Conservation (phyloP, 257 asterid genomes). For the Salvia splendens region DNA sequence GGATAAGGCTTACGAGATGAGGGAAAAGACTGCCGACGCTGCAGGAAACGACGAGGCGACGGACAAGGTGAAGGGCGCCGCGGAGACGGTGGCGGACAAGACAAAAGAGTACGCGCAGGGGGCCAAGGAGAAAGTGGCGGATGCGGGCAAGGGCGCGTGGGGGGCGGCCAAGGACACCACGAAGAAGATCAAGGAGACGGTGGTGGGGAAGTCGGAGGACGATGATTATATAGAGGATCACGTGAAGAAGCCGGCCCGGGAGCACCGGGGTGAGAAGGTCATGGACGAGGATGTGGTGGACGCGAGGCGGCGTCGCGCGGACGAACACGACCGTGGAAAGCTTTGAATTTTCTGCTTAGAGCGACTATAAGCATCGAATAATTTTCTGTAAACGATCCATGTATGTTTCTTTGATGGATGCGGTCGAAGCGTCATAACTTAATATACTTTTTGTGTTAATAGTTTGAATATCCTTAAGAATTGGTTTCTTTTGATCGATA, state of each 20-base stretch:
- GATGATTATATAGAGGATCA: constrained; percentile 54
- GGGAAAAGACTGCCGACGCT: constrained; percentile 39
- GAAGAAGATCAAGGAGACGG: constrained; percentile 61
- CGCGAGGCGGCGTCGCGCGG: constrained; percentile 31
- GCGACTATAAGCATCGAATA: background rate
- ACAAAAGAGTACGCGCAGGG: constrained; percentile 38
- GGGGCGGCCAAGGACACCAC: constrained; percentile 54
- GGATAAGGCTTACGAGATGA: constrained; percentile 39
- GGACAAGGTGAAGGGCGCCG: constrained; percentile 40
- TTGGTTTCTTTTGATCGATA: too few species aligned
- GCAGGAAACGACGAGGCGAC: constrained; percentile 35
- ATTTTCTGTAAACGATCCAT: background rate
- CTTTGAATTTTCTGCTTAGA: constrained; percentile 19
- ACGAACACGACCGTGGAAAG: constrained; percentile 15
- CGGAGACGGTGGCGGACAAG: constrained; percentile 38
- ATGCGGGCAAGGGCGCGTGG: constrained; percentile 46
- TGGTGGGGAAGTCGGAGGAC: constrained; percentile 56
- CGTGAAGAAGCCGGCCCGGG: constrained; percentile 40
- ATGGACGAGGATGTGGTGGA: constrained; percentile 56
- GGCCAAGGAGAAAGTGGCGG: constrained; percentile 46
- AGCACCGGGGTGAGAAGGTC: constrained; percentile 31
- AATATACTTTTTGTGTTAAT: too few species aligned
- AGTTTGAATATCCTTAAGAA: too few species aligned
- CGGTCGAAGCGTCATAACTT: too few species aligned
- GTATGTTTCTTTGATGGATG: too few species aligned